Base-by-base conservation (phyloP, 495 filamentous ascomycete species). In the Penicillium lagena region DNA sequence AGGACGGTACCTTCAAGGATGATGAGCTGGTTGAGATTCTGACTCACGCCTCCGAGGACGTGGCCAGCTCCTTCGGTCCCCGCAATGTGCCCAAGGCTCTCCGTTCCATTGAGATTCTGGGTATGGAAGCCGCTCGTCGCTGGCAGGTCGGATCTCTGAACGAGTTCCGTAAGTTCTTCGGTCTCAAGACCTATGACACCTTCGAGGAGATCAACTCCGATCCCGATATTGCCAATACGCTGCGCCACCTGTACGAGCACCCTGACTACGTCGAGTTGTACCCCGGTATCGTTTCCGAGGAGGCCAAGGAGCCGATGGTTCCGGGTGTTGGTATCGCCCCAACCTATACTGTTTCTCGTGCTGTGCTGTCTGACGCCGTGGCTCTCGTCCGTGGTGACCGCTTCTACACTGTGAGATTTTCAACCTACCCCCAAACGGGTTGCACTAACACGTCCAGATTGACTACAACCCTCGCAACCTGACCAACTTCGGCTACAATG, bases 401-500 rank as follows among this genome's bases (percentile, higher is more conserved):
- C 45, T 66, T 73, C 56, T 76, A 77, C 55, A 77, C 72, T 28
- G 60, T 67, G 62, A 54, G 62, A 60, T 42, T 12, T 29, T 50
- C 17, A 9, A 33, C 17, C 12, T 15, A n/a, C 12, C 13, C 10
- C 30, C 9, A 14, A 34, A 35, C 47, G 32, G 32, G 22, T n/a
- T 14, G 9, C 5, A 7, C 51, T 60, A 42, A 56, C 12, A 5
- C 9, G 17, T 37, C 1, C 27, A 75, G 42, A 63, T 78, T 51
- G 76, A 80, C 53, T 89, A 91, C 64, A 86, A 82, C 50, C 77
- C 90, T 0, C 73, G 77, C 12, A 82, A 82, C 52, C 71, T 95
- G 35, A 96, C 90, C 27, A 93, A 87, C 65, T 83, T 81, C 80
- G 80, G 80, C 53, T 86, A 80, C 64, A 80, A 79, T 46, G 83